These are phyloP conservation scores for Closterium sp. DNA, from an alignment of 139 green algal genomes.

Conservation along the genomic window DNA sequence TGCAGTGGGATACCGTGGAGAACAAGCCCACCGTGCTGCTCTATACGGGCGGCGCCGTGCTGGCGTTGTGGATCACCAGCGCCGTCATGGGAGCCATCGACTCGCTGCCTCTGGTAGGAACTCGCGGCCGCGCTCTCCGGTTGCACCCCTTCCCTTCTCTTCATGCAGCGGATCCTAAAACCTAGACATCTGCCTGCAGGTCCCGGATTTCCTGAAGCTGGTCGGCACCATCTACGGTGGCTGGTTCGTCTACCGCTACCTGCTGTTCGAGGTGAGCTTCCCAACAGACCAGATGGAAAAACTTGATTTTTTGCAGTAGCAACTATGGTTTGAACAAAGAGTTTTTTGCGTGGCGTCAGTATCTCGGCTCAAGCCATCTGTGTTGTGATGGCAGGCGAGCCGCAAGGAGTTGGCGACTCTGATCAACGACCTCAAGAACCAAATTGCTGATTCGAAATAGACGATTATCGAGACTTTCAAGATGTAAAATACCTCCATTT, in stretches of 20 bases:
- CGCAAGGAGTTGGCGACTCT: neutral
- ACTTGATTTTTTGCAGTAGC: no score
- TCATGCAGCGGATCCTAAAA: neutral
- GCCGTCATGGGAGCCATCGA: constrained; percentile 89
- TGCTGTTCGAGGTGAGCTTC: constrained; percentile 89
- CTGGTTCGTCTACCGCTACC: constrained; percentile 98
- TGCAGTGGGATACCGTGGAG: constrained; percentile 79
- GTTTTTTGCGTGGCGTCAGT: neutral
- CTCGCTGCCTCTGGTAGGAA: constrained; percentile 79
- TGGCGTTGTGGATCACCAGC: constrained; percentile 83
- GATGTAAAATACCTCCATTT: neutral
- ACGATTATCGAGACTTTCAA: neutral
- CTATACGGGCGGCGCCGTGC: constrained; percentile 79
- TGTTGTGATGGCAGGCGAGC: neutral
- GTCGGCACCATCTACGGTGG: constrained; percentile 90
- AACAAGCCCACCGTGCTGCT: constrained; percentile 85
- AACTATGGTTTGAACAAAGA: no score
- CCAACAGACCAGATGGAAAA: no score
- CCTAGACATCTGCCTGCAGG: constrained; percentile 8
- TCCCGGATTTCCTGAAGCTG: constrained; percentile 97
- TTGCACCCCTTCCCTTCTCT: no score
- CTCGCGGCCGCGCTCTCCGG: no score
- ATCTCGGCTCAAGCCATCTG: neutral
- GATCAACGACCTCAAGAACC: neutral
- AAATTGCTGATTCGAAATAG: neutral